Conservation (phyloP, 2,329 filamentous ascomycete species). For the Pseudocercospora cruenta region DNA sequence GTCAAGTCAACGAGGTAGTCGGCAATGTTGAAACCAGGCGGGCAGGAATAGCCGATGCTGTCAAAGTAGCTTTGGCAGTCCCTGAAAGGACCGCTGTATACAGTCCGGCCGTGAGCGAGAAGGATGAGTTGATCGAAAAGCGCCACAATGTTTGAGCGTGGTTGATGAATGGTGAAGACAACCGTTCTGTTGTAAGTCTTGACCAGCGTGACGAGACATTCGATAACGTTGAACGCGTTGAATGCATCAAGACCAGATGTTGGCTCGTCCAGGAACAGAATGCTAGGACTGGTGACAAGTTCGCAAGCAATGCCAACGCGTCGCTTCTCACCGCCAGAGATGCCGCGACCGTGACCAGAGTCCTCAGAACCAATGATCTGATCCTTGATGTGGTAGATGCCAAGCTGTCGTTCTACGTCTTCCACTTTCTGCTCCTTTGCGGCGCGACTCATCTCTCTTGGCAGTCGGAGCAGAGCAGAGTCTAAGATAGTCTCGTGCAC, state of each 20-base stretch:
- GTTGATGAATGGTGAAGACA: constrained; percentile 97
- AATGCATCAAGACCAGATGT: constrained; percentile 95
- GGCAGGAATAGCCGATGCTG: constrained; percentile 86
- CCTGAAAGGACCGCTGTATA: constrained; percentile 89
- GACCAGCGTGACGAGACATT: constrained; percentile 90
- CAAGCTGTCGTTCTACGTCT: constrained; percentile 94
- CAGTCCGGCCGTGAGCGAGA: constrained; percentile 82
- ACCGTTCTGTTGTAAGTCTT: constrained; percentile 97
- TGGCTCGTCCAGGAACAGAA: constrained; percentile 94
- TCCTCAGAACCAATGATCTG: constrained; percentile 96
- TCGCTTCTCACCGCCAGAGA: constrained; percentile 95
- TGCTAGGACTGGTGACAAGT: constrained; percentile 93
- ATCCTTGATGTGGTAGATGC: constrained; percentile 90
- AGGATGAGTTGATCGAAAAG: constrained; percentile 94
- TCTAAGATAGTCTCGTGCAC: constrained; percentile 98
- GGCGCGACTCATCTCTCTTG: constrained; percentile 81
- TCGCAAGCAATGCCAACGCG: constrained; percentile 97
- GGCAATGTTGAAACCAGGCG: constrained; percentile 96
- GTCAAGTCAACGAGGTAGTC: constrained; percentile 97
- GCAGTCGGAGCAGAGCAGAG: constrained; percentile 88
- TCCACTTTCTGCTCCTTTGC: constrained; percentile 90
- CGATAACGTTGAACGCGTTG: constrained; percentile 97
- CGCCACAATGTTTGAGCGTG: constrained; percentile 95
- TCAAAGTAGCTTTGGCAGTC: constrained; percentile 94
- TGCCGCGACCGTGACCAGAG: constrained; percentile 87